Base-by-base conservation (phyloP, 2,329 filamentous ascomycete genomes). In the Calonectria ilicicola region DNA sequence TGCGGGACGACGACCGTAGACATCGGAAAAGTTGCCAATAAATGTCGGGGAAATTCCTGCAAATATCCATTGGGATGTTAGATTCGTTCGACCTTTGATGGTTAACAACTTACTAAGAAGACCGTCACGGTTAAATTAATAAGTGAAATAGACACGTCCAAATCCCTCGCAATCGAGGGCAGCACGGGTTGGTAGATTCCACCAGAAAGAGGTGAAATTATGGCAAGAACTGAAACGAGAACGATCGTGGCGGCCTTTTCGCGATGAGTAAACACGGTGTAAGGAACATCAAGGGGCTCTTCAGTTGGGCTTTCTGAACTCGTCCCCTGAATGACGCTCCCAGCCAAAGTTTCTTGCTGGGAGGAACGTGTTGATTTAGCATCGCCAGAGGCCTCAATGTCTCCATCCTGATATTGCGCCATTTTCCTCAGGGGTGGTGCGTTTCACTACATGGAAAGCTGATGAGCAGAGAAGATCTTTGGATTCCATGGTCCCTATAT, bases 1-100 rank as follows among this genome's bases (percentile, higher is more conserved):
- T n/a, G 85, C 82, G 0, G 83, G 82, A 26, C 88, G 83, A 14
- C 88, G 83, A 0, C 87, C 88, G 12, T 84, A 67, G 1, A 81
- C 80, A 75, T 89, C 87, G 19, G 47, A 35, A 26, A 67, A 56
- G 26, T 67, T 56, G 2, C 64, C 64, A 5, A 67, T 67, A 23
- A 67, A 44, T 1, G 35, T 56, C 14, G 64, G 64, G 10, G 42
- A 32, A 15, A 67, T 58, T 7, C 64, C 64, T 49, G 46, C 23
- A 27, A 65, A 65, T 19, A 65, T 65, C 62, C 47, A 9, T 12
- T 35, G 23, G 14, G 23, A 29, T 7, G 40, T 32, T 23, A 46
- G 26, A n/a, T 21, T 26, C n/a, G n/a, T 4, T 35, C 21, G 29
- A 14, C 5, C 2, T 21, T 9, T 10, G 3, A 8, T 32, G 17